Conservation (phyloP, 495 filamentous ascomycete species). For the Tuber melanosporum region DNA sequence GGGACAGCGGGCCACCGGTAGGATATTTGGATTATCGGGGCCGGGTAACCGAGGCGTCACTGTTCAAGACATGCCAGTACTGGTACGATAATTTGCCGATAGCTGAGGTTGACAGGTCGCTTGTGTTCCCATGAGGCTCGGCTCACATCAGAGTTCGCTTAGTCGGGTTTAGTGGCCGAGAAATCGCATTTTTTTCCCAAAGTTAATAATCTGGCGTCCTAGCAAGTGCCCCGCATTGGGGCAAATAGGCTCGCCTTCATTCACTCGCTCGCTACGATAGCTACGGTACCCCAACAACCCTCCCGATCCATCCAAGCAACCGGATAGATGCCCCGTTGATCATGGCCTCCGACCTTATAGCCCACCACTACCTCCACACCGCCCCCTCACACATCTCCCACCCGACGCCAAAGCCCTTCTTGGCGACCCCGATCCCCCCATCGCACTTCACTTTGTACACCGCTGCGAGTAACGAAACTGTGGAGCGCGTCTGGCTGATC, state of each 20-base stretch:
- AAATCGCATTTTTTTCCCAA: no score
- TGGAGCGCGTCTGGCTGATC: conserved; percentile 15
- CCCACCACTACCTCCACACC: conserved; percentile 18
- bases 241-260: background rate
- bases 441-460: conserved; percentile 17
- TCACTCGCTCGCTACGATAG: background rate
- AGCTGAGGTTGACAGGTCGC: no score
- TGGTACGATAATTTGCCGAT: no score
- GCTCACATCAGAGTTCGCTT: background rate
- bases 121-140: no score
- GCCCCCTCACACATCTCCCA: conserved; percentile 17
- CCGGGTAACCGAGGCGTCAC: no score
- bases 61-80: no score
- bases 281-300: background rate
- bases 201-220: no score
- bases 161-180: background rate
- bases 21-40: no score
- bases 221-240: background rate
- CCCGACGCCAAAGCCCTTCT: background rate
- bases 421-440: background rate
- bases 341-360: conserved; percentile 19
- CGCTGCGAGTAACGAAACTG: conserved; percentile 3
- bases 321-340: background rate
- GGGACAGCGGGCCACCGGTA: no score
- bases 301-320: background rate